Evolutionary conservation across 164 flowering plant species (phyloP).

Genomic region (Nymphaea colorata): DNA sequence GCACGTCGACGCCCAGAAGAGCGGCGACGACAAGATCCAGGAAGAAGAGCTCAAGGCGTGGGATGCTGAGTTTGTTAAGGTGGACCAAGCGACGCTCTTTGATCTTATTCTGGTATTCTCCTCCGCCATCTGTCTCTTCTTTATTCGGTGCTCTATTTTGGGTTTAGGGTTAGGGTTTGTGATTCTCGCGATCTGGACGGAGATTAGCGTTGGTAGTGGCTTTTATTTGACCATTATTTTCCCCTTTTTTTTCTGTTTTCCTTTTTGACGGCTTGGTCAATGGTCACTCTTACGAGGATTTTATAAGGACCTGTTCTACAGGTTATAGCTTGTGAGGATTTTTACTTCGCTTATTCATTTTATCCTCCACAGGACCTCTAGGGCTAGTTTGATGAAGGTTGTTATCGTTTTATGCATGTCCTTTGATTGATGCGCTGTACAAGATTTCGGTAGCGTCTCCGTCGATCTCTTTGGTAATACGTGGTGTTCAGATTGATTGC

Average conservation of each 20-base stretch:
- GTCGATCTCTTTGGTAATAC: too few relatives aligned
- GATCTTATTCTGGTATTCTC: slow-evolving; percentile 37
- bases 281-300: too few relatives aligned
- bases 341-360: too few relatives aligned
- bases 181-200: not conserved
- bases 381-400: too few relatives aligned
- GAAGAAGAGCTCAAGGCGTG: slow-evolving; percentile 33
- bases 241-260: not conserved
- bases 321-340: too few relatives aligned
- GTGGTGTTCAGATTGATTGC: too few relatives aligned
- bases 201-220: not conserved
- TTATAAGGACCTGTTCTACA: too few relatives aligned
- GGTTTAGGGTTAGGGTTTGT: not conserved
- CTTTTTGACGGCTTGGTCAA: too few relatives aligned
- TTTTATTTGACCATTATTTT: not conserved
- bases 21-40: slow-evolving; percentile 12
- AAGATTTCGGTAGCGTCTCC: too few relatives aligned
- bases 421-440: too few relatives aligned
- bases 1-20: slow-evolving; percentile 39
- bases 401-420: too few relatives aligned
- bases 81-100: slow-evolving; percentile 47
- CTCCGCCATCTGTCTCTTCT: not conserved
- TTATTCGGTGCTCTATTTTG: not conserved
- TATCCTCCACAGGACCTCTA: too few relatives aligned
- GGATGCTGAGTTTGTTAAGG: slow-evolving; percentile 50